Conservation (phyloP, 371 early-diverging fungal species). For the Mucor plumbeus region DNA sequence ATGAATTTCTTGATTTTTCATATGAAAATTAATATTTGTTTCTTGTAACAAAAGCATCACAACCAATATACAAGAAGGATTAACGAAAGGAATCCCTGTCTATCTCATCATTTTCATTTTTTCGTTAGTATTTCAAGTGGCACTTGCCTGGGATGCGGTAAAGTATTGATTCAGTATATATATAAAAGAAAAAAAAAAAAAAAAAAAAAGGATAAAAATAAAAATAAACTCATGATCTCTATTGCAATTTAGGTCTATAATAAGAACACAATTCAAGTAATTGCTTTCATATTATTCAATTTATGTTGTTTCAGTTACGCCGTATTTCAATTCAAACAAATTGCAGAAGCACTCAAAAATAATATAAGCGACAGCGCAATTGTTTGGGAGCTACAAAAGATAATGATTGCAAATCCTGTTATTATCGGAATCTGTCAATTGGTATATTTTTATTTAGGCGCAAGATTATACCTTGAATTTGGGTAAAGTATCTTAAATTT, state of each 20-base stretch:
- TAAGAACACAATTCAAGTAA: constrained; percentile 89
- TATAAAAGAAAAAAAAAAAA: too few relatives aligned
- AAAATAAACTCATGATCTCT: constrained; percentile 2
- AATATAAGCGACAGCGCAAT: background rate
- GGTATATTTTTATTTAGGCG: constrained; percentile 49
- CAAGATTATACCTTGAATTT: constrained; percentile 80
- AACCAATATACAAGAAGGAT: constrained; percentile 10
- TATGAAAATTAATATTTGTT: background rate
- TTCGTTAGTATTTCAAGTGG: constrained; percentile 75
- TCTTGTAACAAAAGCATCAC: background rate
- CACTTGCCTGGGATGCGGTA: constrained; percentile 80
- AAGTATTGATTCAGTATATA: constrained; percentile 22
- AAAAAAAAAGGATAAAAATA: background rate
- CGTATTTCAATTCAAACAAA: constrained; percentile 70
- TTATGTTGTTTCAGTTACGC: constrained; percentile 78
- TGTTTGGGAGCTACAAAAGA: constrained; percentile 23
- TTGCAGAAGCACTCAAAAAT: constrained; percentile 28
- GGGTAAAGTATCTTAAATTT: constrained; percentile 49
- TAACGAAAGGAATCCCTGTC: constrained; percentile 60
- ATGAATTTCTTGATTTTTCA: constrained; percentile 2
- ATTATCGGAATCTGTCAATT: constrained; percentile 52
- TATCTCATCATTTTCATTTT: constrained; percentile 80
- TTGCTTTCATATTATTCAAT: constrained; percentile 84
- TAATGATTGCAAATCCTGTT: constrained; percentile 47
- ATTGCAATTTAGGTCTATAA: constrained; percentile 60